Base-by-base conservation (phyloP, 192 early-diverging fungal species). In the Coemansia sp. region DNA sequence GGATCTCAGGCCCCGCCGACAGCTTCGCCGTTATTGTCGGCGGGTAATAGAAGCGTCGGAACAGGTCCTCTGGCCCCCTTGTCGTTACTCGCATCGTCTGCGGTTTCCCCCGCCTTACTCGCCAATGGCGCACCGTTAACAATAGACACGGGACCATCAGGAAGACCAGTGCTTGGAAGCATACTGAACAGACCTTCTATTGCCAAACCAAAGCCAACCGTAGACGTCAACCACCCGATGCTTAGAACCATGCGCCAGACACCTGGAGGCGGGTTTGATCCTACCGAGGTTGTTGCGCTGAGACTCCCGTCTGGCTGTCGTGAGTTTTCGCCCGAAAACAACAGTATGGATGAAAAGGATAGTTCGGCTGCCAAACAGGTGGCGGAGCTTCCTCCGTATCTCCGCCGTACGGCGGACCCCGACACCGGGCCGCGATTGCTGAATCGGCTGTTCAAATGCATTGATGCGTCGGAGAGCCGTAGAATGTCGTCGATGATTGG, bases 401-500 rank as follows among this genome's bases (percentile, higher is more conserved):
- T 81, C 56, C 60, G 72, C 12, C 68, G 60, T 18, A 66, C 61
- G 8, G 63, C 69, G 18, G 72, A 78, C 13, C 72, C 72, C 8
- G 41, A 46, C 5, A 74, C 59, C 2, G 80, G 80, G 9, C 71
- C 80, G 51, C 59, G 36, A 18, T 41, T 72, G 48, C 51, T 83
- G 52, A 69, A 55, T 68, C 62, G 65, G 61, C 22, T 68, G 66
- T 77, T 82, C 71, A 51, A 85, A 77, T 82, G 82, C 70, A 77
- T 91, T 32, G 90, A 91, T 62, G 78, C 83, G 15, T 82, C 81
- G 26, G 93, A 95, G 80, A 86, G 84, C 48, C 81, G 69, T 48
- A 87, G 92, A 11, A 65, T 95, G 70, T 88, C 88, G 52, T 82
- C 86, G 40, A 82, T 92, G 67, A 92, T 92, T 78, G 61, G 72